Base-by-base conservation (phyloP, 805 yeast species). In the Ogataea neopini region DNA sequence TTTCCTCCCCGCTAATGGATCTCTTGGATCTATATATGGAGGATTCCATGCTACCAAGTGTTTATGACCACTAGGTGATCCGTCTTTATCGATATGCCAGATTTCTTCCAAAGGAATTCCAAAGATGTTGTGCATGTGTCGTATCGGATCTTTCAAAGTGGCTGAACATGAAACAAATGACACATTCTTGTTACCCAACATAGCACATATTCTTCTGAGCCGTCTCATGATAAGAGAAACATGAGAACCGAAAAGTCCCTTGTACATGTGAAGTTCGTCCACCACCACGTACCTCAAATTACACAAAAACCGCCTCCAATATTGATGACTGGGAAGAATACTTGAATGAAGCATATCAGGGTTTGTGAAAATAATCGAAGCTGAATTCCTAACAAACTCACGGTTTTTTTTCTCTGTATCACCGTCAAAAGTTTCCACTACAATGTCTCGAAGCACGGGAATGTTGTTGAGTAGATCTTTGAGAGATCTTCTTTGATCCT, bases 341-440 rank as follows among this genome's bases (percentile, higher is more conserved):
- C 91, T 83, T 0, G 88, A 77, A 64, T 94, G 98, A 1, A 94
- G 70, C 74, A 91, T 88, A 62, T 94, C 99, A 0, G 99, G 99
- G 60, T 94, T 94, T 0, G 98, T 88, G 64, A 94, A 89, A 9
- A 94, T 82, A 4, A 94, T 85, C 45, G 85, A 82, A 0, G 96
- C 89, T 40, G 73, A 71, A 19, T 74, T 71, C 46, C 90, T 73
- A 15, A 91, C 77, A 17, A 58, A 56, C 0, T 65, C 64, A 23
- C 97, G 72, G 17, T 71, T 70, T 2, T 70, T 71, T 29, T 70
- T 61, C 1, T 84, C 86, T 0, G 98, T 92, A 64, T 94, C 99
- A 8, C 99, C 99, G 67, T 94, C 99, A 61, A 81, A 91, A 0
- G 97, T 88, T 41, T 85, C 92, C 2, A 84, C 86, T 1, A 76